phyloP scores from a whole-genome alignment of 2,329 filamentous ascomycete species.

The Fusarium dimerum region DNA sequence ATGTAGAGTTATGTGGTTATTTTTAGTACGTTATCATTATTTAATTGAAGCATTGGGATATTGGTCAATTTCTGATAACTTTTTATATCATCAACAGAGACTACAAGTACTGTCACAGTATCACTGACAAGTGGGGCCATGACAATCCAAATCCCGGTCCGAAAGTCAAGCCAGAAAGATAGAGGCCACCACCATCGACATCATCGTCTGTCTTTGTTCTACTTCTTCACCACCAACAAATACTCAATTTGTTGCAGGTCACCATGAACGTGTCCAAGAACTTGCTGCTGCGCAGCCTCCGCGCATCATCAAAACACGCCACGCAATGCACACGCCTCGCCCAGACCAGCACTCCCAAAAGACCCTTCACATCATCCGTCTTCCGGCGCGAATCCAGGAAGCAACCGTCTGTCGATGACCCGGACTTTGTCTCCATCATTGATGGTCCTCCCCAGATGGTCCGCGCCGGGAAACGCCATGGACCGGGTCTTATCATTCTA shows the following conservation, averaged over 20 bases:
- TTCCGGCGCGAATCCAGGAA: constrained; percentile 25
- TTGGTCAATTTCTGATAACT: too few species aligned
- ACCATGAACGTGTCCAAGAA: constrained; percentile 31
- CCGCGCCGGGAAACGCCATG: constrained; percentile 71
- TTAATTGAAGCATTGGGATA: too few species aligned
- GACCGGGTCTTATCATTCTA: constrained; percentile 77
- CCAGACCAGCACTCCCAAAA: constrained; percentile 8
- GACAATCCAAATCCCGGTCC: neutral
- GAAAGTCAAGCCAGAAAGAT: neutral
- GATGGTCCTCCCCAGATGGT: constrained; percentile 84
- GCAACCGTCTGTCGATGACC: constrained; percentile 67
- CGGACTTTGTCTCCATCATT: constrained; percentile 80
- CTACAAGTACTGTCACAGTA: too few species aligned
- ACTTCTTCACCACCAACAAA: neutral
- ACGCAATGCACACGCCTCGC: constrained; percentile 13
- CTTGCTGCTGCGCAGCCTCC: constrained; percentile 30
- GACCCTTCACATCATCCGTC: constrained; percentile 20
- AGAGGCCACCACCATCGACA: constrained; percentile 15
- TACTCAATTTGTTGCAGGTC: constrained; percentile 12
- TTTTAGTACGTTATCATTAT: too few species aligned
- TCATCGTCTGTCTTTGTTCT: constrained; percentile 10
- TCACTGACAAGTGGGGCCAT: constrained; percentile 6
- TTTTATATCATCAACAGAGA: too few species aligned
- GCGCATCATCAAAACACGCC: constrained; percentile 13
- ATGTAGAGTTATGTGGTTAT: too few species aligned